Conservation (phyloP, 2,329 filamentous ascomycete genomes). For the Apiospora saccharicola region DNA sequence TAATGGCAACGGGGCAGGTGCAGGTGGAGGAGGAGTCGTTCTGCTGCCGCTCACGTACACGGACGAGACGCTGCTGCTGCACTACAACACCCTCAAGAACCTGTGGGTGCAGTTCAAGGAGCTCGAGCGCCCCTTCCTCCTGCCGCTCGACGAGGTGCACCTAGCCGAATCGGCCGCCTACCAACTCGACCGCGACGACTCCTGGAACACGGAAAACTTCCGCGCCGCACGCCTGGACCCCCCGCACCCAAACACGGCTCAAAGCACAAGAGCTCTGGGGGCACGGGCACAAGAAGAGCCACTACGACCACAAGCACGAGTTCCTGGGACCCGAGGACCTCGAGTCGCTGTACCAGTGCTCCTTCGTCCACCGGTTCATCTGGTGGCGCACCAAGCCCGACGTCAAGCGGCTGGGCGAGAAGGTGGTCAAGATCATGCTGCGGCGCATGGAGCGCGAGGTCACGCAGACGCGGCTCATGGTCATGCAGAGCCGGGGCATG, state of each 20-base stretch:
- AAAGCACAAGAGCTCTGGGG: not conserved
- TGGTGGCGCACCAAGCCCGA: conserved; percentile 33
- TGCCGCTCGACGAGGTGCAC: conserved; percentile 22
- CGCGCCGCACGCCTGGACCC: conserved; percentile 25
- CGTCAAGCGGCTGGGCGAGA: conserved; percentile 30
- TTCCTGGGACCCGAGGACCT: conserved; percentile 27
- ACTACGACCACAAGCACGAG: conserved; percentile 20
- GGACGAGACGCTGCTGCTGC: conserved; percentile 33
- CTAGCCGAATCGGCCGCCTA: conserved; percentile 27
- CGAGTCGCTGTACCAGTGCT: conserved; percentile 30
- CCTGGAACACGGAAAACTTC: conserved; percentile 30
- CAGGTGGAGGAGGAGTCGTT: not conserved
- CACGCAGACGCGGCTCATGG: conserved; percentile 31
- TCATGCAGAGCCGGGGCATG: conserved; percentile 29
- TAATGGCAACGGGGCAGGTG: not conserved
- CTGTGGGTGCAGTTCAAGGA: conserved; percentile 33
- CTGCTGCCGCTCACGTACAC: conserved; percentile 28
- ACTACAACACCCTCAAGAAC: conserved; percentile 32
- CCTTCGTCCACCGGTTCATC: conserved; percentile 31
- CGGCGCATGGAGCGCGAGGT: conserved; percentile 32
- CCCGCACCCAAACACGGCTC: not conserved
- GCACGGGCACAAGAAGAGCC: not conserved
- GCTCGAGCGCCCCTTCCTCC: conserved; percentile 33
- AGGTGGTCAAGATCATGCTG: conserved; percentile 32
- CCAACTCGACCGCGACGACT: conserved; percentile 26